Percentiles rank a stretch among this genome's conserved stretches.
phyloP scores from a whole-genome alignment of 225 moss, liverwort and hornwort genomes.

The Antitrichia curtipendula region DNA sequence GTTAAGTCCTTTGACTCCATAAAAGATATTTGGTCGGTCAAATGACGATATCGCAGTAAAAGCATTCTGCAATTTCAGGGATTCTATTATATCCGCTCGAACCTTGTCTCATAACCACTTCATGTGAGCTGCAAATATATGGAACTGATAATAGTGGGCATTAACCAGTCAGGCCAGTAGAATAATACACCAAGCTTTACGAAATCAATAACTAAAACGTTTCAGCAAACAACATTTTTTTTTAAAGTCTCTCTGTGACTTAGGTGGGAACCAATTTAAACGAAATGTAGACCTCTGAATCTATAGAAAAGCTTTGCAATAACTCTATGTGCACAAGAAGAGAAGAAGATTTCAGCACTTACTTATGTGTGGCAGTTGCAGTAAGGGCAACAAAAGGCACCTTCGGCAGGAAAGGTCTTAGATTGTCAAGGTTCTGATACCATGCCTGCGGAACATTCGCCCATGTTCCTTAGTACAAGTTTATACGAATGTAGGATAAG shows the following conservation, averaged over 20 bases:
- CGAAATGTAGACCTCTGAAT: neutral
- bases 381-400: constrained; percentile 88
- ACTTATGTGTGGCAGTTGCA: constrained; percentile 81
- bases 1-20: constrained; percentile 64
- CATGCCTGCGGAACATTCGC: constrained; percentile 30
- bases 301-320: neutral
- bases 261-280: neutral
- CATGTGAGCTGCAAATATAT: neutral
- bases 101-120: constrained; percentile 36
- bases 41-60: constrained; percentile 65
- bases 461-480: neutral
- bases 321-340: neutral
- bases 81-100: constrained; percentile 57
- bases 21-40: constrained; percentile 75
- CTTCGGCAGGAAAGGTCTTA: constrained; percentile 63
- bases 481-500: neutral
- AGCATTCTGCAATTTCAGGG: constrained; percentile 45
- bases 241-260: neutral
- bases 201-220: neutral
- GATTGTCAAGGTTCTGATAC: constrained; percentile 50
- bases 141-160: neutral
- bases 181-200: too few species aligned
- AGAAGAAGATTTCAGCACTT: constrained; percentile 1
- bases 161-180: neutral
- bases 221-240: neutral